phyloP scores from a whole-genome alignment of 257 asterid species.

The Striga asiatica region DNA sequence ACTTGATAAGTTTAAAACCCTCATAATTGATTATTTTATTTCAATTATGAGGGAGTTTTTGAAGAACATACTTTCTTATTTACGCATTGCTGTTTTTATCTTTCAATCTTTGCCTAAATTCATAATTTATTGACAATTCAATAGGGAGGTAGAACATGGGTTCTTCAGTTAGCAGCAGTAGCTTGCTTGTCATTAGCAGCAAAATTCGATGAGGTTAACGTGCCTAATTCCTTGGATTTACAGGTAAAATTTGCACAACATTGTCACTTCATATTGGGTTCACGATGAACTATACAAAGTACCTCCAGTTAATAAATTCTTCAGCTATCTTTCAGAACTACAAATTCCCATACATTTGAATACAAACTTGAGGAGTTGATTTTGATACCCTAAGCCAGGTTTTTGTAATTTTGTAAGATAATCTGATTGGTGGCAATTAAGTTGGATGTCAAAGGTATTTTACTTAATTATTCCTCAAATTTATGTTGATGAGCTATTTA shows the following conservation, averaged over 20 bases:
- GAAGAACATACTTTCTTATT: neutral
- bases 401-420: too few relatives aligned
- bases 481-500: neutral
- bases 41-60: too few relatives aligned
- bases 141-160: slow-evolving; percentile 46
- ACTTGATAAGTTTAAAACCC: neutral
- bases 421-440: too few relatives aligned
- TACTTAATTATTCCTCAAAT: neutral
- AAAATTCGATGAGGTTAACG: slow-evolving; percentile 48
- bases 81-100: neutral
- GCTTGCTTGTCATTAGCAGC: slow-evolving; percentile 57
- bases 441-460: too few relatives aligned
- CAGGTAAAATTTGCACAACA: slow-evolving; percentile 38
- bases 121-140: slow-evolving; percentile 10
- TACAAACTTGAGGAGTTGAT: too few relatives aligned
- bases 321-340: too few relatives aligned
- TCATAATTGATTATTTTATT: neutral
- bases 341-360: too few relatives aligned
- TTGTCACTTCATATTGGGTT: neutral
- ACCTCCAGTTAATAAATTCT: too few relatives aligned
- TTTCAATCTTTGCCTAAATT: neutral
- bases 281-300: too few relatives aligned
- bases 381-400: too few relatives aligned
- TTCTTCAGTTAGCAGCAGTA: slow-evolving; percentile 45
- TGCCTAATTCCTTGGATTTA: slow-evolving; percentile 40